Base-by-base conservation (phyloP, 208 protist species). In the Phytomonas sp. region DNA sequence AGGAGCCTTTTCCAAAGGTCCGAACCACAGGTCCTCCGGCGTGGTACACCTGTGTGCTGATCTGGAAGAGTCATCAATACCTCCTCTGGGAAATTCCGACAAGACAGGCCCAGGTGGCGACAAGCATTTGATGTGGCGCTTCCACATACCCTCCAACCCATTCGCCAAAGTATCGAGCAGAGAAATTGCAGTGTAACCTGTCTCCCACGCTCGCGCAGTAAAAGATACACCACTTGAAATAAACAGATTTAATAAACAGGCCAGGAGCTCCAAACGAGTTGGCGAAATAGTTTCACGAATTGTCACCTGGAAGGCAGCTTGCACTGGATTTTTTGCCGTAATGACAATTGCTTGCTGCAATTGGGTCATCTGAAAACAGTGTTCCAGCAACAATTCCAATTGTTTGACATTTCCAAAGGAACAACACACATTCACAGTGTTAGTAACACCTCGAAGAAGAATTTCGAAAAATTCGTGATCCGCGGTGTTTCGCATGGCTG, bases 131-230 rank as follows among this genome's bases (percentile, higher is more conserved):
- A 43, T 65, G 67, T 86, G 81, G 53, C 86, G 79, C 60, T 70
- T 72, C 79, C 85, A 95, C 73, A 92, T 68, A 20, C 89, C 87
- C 56, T 95, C 86, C 0, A 87, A 73, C 26, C 89, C 89, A 67
- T 95, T 95, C 1, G 85, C 87, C 53, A 91, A 71, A 8, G 83
- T 79, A 64, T 95, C 89, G 17, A 95, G 61, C 4, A 95, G 73
- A 5, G 89, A 95, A 28, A 95, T 67, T 2, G 73, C 75, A 20
- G 74, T 84, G 77, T 95, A 95, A 31, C 80, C 85, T 7, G 77
- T 69, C 77, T 86, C 72, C 87, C 89, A 95, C 61, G 74, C 75
- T 23, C 77, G 77, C 26, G 80, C 46, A 51, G 84, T 84, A 62
- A 95, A 86, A 28, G 75, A 88, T 11, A 75, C 71, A 36, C 89